Percentiles rank a stretch among this genome's conserved stretches.
Evolutionary conservation across 208 protist genomes (phyloP).

Genomic region (Leishmania guyanensis): DNA sequence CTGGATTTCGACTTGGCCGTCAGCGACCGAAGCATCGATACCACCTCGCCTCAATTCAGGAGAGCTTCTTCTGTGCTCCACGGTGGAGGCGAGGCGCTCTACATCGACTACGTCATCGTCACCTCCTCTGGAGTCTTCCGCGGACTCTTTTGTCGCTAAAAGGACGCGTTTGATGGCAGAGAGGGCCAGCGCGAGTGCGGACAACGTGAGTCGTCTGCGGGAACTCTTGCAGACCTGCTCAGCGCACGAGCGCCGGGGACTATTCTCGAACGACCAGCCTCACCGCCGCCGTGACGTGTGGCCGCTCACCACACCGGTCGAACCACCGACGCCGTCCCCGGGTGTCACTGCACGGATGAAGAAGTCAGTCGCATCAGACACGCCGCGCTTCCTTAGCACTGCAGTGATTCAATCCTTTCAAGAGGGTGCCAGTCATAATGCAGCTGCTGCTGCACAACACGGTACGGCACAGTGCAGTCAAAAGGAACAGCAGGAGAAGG

Average conservation of each 20-base stretch:
- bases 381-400: neutral
- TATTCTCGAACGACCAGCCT: neutral
- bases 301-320: slow-evolving; percentile 5
- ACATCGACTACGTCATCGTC: neutral
- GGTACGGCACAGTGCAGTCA: neutral
- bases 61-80: neutral
- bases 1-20: neutral
- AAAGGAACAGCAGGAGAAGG: neutral
- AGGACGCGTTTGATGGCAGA: neutral
- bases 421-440: neutral
- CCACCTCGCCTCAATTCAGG: neutral
- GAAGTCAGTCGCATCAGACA: neutral
- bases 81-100: neutral
- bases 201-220: slow-evolving; percentile 11
- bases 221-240: slow-evolving; percentile 9
- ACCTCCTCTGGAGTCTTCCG: neutral
- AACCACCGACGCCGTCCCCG: neutral
- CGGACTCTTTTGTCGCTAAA: neutral
- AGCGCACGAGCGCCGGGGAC: neutral
- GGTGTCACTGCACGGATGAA: neutral
- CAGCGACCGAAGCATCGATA: too few relatives aligned
- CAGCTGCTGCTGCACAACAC: neutral
- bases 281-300: slow-evolving; percentile 5
- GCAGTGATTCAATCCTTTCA: neutral
- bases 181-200: neutral